These are phyloP conservation scores for Aureobasidium leucospermi DNA, from an alignment of 2,329 filamentous ascomycete species.

Conservation along the genomic window DNA sequence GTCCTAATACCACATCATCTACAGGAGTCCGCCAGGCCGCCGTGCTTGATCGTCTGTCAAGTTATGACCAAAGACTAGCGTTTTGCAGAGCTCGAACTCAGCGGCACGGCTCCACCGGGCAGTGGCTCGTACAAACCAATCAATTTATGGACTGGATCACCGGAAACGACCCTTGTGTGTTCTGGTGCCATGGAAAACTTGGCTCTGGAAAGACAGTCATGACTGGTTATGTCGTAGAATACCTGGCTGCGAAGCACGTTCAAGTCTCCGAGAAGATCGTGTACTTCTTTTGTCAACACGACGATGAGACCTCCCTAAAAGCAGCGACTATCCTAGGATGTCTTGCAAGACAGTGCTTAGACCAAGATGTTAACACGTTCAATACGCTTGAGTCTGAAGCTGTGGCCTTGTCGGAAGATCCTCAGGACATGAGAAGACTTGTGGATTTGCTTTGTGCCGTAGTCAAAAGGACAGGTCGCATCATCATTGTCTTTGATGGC, in stretches of 20 bases:
- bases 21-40: neutral
- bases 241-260: neutral
- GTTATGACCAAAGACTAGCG: neutral
- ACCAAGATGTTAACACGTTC: neutral
- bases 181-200: neutral
- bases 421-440: neutral
- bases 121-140: neutral
- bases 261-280: neutral
- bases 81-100: neutral
- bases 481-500: neutral
- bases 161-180: neutral
- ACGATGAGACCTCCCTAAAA: neutral
- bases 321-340: neutral
- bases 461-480: neutral
- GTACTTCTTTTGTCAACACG: neutral
- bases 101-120: neutral
- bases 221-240: neutral
- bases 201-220: neutral
- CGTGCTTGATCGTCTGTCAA: neutral
- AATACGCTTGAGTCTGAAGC: neutral
- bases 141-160: neutral
- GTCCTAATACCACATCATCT: neutral
- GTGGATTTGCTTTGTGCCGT: neutral
- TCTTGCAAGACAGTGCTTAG: neutral
- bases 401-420: neutral